Conservation (phyloP, 75 land plant genomes). For the Selaginella moellendorffii region DNA sequence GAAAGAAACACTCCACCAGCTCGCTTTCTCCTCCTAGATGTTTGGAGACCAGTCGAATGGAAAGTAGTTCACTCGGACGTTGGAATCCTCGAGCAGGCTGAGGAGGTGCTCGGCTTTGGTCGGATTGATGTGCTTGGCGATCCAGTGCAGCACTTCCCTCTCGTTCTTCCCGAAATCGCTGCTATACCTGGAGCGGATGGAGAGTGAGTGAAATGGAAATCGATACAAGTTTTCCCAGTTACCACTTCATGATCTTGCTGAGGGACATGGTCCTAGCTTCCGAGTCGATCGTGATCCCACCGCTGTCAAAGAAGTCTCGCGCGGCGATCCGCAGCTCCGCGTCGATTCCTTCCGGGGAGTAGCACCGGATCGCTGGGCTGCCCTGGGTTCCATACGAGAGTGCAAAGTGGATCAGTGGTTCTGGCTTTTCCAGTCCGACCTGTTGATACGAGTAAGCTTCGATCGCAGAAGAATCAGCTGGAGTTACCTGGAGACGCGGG, state of each 20-base stretch:
- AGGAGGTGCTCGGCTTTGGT: slow-evolving; percentile 34
- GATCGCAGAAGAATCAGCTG: no score
- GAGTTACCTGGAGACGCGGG: slow-evolving; percentile 33
- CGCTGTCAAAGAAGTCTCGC: slow-evolving; percentile 33
- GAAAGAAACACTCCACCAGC: no score
- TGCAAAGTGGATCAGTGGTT: slow-evolving; percentile 67
- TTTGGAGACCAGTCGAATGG: slow-evolving; percentile 60
- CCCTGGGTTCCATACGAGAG: slow-evolving; percentile 44
- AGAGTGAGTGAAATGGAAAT: background rate
- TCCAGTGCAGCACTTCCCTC: slow-evolving; percentile 53
- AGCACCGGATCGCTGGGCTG: slow-evolving; percentile 63
- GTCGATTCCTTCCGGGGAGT: slow-evolving; percentile 55
- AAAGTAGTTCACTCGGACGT: slow-evolving; percentile 47
- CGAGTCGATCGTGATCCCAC: slow-evolving; percentile 44
- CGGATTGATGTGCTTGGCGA: slow-evolving; percentile 50
- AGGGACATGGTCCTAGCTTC: slow-evolving; percentile 30
- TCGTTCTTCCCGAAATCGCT: slow-evolving; percentile 85
- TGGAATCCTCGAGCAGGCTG: slow-evolving; percentile 29
- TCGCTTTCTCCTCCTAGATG: no score
- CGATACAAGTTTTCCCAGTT: slow-evolving; percentile 1
- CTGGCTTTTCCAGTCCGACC: slow-evolving; percentile 48
- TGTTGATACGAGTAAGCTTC: no score
- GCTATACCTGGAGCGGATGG: slow-evolving; percentile 36
- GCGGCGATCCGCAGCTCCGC: slow-evolving; percentile 54
- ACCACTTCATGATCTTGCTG: slow-evolving; percentile 54